These are phyloP conservation scores for Penicillium sp. DNA, from an alignment of 2,329 filamentous ascomycete species.

Conservation along the genomic window DNA sequence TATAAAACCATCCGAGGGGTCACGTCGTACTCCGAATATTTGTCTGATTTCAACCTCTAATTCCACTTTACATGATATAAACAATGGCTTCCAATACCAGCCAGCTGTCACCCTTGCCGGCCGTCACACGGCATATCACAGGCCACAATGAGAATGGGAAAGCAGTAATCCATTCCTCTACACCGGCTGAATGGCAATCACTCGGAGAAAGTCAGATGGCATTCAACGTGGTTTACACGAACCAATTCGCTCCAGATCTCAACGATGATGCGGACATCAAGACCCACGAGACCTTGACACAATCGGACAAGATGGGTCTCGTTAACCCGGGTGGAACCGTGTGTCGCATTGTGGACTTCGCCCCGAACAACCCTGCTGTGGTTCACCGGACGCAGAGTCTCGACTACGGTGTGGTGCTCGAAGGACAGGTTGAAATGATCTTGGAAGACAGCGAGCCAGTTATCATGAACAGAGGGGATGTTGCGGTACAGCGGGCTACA, in stretches of 20 bases:
- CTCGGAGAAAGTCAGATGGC: constrained; percentile 27
- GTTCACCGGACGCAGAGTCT: constrained; percentile 50
- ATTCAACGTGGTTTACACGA: constrained; percentile 37
- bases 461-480: constrained; percentile 44
- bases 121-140: constrained; percentile 31
- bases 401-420: constrained; percentile 49
- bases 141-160: constrained; percentile 30
- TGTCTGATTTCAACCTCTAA: not conserved
- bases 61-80: not conserved
- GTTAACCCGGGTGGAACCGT: constrained; percentile 37
- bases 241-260: constrained; percentile 29
- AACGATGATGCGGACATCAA: constrained; percentile 31
- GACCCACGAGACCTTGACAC: constrained; percentile 24
- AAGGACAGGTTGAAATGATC: constrained; percentile 46
- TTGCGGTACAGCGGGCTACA: constrained; percentile 50
- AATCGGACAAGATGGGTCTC: constrained; percentile 26
- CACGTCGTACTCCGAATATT: too few relatives aligned
- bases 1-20: not conserved
- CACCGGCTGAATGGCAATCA: constrained; percentile 22
- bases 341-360: constrained; percentile 44
- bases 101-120: constrained; percentile 23
- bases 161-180: constrained; percentile 32
- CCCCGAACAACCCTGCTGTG: constrained; percentile 35
- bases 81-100: constrained; percentile 17
- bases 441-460: constrained; percentile 46